Percentiles rank a stretch among this genome's conserved stretches.
Evolutionary conservation across 2,329 filamentous ascomycete species (phyloP).

Genomic region (Spiromastix sp.): DNA sequence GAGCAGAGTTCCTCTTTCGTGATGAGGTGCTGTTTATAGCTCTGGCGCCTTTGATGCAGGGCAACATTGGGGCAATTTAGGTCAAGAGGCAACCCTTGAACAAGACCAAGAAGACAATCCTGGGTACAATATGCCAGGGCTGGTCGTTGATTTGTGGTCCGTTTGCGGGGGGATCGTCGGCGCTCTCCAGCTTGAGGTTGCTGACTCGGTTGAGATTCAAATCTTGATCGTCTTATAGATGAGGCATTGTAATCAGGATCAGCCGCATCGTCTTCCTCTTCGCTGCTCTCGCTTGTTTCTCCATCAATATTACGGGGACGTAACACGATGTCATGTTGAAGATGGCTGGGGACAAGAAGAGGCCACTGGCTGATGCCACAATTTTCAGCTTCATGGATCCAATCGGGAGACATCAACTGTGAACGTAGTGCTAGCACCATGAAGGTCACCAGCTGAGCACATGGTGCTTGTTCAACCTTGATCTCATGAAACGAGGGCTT

Average conservation of each 20-base stretch:
- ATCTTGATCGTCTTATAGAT: neutral
- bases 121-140: constrained; percentile 17
- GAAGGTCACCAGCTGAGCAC: constrained; percentile 1
- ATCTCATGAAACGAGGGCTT: neutral
- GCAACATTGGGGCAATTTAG: constrained; percentile 15
- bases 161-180: neutral
- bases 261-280: neutral
- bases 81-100: constrained; percentile 12
- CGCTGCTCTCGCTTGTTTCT: constrained; percentile 3
- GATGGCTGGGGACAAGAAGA: neutral
- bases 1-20: neutral
- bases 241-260: constrained; percentile 1
- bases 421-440: neutral
- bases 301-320: neutral
- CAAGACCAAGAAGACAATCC: constrained; percentile 16
- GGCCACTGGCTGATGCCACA: constrained; percentile 4
- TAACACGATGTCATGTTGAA: neutral
- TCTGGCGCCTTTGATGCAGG: constrained; percentile 12
- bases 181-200: neutral
- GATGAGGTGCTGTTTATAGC: constrained; percentile 10
- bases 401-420: neutral
- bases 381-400: constrained; percentile 3
- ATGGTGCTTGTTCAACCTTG: neutral
- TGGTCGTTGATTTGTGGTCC: neutral
- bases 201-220: neutral